phyloP scores from a whole-genome alignment of 2,329 filamentous ascomycete species.

The Alternaria triticimaculans region DNA sequence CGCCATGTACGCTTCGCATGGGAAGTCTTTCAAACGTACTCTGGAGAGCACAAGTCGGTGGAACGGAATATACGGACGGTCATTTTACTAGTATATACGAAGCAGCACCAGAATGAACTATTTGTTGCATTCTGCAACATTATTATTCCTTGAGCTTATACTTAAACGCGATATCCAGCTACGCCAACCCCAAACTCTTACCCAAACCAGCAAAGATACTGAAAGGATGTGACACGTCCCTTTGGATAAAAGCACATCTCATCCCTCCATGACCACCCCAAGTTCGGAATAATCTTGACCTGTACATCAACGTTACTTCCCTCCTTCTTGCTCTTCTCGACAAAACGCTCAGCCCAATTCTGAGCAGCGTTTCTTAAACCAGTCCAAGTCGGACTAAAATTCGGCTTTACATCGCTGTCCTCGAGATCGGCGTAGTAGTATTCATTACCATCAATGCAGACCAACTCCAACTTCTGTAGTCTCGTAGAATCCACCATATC shows the following conservation, averaged over 20 bases:
- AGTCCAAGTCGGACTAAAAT: background rate
- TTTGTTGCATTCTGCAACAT: background rate
- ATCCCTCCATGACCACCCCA: fast-evolving
- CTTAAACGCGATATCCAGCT: background rate
- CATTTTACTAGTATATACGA: background rate
- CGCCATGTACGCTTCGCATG: background rate
- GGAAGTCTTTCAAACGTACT: background rate
- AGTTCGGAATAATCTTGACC: background rate
- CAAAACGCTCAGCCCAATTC: background rate
- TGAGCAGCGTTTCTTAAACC: background rate
- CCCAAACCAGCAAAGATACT: background rate
- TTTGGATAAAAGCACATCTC: background rate
- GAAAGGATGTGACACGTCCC: background rate
- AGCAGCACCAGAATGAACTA: background rate
- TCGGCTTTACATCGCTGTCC: background rate
- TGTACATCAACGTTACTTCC: background rate
- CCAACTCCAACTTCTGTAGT: background rate
- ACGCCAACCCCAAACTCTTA: background rate
- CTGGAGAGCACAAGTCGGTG: background rate
- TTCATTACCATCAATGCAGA: background rate
- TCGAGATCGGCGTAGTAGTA: background rate
- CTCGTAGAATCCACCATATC: background rate
- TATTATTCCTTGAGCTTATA: fast-evolving
- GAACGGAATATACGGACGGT: background rate
- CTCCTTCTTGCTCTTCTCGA: background rate